These are phyloP conservation scores for Neodidymelliopsis sp. DNA, from an alignment of 2,329 filamentous ascomycete species.

Conservation along the genomic window DNA sequence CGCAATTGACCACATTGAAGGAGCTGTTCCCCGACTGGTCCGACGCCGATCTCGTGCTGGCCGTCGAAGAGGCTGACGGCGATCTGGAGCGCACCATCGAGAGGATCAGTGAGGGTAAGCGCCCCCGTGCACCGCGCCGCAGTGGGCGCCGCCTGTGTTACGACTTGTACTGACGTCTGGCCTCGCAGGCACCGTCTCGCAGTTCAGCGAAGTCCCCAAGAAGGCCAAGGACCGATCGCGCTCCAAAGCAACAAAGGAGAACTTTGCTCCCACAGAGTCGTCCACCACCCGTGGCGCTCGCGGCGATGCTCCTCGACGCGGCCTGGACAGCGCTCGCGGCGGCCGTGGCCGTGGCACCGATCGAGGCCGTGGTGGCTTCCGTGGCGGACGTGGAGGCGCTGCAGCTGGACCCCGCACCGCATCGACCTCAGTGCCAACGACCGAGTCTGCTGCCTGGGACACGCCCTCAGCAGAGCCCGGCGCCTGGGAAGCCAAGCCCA, in stretches of 20 bases:
- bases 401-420: constrained; percentile 67
- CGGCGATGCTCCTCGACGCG: constrained; percentile 35
- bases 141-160: not conserved
- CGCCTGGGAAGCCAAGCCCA: constrained; percentile 18
- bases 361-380: constrained; percentile 57
- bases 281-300: constrained; percentile 34
- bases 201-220: constrained; percentile 80
- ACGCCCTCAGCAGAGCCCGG: constrained; percentile 46
- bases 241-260: constrained; percentile 72
- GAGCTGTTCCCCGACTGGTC: constrained; percentile 97
- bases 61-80: constrained; percentile 85
- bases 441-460: constrained; percentile 72
- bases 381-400: constrained; percentile 69
- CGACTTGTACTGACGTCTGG: constrained; percentile 16
- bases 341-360: constrained; percentile 69
- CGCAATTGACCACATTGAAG: constrained; percentile 81
- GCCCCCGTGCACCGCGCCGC: constrained; percentile 3
- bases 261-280: constrained; percentile 58
- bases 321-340: constrained; percentile 50
- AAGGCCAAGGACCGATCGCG: constrained; percentile 76
- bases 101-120: constrained; percentile 79
- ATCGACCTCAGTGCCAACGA: constrained; percentile 70
- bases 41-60: constrained; percentile 91
- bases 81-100: constrained; percentile 76
- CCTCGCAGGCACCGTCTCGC: constrained; percentile 73